These are phyloP conservation scores for Xylariaceae sp. DNA, from an alignment of 2,329 filamentous ascomycete species.

Conservation along the genomic window DNA sequence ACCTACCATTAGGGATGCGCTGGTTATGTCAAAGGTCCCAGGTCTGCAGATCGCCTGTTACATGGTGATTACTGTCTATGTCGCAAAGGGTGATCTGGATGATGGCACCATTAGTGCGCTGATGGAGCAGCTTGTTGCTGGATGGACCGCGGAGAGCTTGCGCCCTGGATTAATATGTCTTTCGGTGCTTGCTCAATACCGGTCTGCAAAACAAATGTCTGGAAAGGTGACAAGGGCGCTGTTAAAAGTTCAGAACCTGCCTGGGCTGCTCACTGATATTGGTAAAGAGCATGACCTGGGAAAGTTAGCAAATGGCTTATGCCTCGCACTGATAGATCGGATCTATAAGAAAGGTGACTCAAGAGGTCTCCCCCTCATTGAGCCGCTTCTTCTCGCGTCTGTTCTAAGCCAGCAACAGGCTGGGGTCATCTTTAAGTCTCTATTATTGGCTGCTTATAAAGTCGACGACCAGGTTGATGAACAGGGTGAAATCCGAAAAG, in stretches of 20 bases:
- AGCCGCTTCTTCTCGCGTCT: constrained; percentile 64
- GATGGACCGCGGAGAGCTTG: constrained; percentile 77
- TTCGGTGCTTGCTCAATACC: constrained; percentile 81
- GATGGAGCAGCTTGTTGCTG: constrained; percentile 85
- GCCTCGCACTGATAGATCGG: constrained; percentile 67
- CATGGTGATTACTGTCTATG: constrained; percentile 87
- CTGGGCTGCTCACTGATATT: constrained; percentile 65
- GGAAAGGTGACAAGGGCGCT: constrained; percentile 73
- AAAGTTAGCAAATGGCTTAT: constrained; percentile 75
- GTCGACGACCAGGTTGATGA: constrained; percentile 62
- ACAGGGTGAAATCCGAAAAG: constrained; percentile 64
- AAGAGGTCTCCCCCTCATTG: constrained; percentile 64
- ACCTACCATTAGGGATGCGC: constrained; percentile 77
- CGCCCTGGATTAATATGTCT: constrained; percentile 79
- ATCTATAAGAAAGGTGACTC: constrained; percentile 66
- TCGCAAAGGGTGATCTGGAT: constrained; percentile 79
- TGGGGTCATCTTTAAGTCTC: constrained; percentile 68
- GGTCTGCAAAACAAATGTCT: constrained; percentile 72
- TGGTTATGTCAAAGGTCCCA: constrained; percentile 76
- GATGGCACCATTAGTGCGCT: constrained; percentile 83
- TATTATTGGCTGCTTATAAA: constrained; percentile 67
- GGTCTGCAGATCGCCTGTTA: constrained; percentile 88
- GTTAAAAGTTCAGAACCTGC: constrained; percentile 67
- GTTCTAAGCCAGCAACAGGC: constrained; percentile 69
- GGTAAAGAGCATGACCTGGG: constrained; percentile 71